Base-by-base conservation (phyloP, 1,284 basidiomycete species). In the Phellopilus nigrolimitatus region DNA sequence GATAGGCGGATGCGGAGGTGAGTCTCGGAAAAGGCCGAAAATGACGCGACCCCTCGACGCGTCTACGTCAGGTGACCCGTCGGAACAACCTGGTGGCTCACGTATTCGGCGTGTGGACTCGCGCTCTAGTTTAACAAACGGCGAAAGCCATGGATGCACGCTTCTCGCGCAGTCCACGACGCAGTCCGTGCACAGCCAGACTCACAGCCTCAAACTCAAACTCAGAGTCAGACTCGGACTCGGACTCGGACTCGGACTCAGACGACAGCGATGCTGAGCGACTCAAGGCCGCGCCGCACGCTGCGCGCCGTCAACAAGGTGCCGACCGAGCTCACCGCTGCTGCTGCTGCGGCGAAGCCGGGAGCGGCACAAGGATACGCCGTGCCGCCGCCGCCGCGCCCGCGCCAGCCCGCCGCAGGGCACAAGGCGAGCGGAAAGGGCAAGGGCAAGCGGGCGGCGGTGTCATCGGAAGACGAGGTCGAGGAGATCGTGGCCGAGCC, bases 271-370 rank as follows among this genome's bases (percentile, higher is more conserved):
- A 47, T 47, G 45, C 24, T 34, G 9, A 10, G 21, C 33, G 45
- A 47, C 24, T 10, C 40, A 34, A 19, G 49, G 4, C 49, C 49
- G 3, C 49, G 41, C 19, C 49, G 49, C 12, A 44, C 49, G 28
- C 17, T 17, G 7, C 49, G 49, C 9, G 24, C 21, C 6, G 24
- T 38, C 3, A 9, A 17, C n/a, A 50, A 44, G 33, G 24, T 50
- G 6, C 49, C 49, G 4, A 30, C 33, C 21, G 41, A 42, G 24
- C 30, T 50, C 4, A 25, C 49, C 13, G 30, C 8, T n/a, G n/a
- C n/a, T n/a, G n/a, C n/a, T 9, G 5, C 6, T 13, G 13, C 15
- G 17, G 4, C 43, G 31, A 3, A 9, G 31, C n/a, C 31, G 31
- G 10, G 31, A n/a, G 31, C 31, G 3, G 10, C 31, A n/a, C 2